These are phyloP conservation scores for Pseudocercospora cruenta DNA, from an alignment of 2,329 filamentous ascomycete species.

Conservation along the genomic window DNA sequence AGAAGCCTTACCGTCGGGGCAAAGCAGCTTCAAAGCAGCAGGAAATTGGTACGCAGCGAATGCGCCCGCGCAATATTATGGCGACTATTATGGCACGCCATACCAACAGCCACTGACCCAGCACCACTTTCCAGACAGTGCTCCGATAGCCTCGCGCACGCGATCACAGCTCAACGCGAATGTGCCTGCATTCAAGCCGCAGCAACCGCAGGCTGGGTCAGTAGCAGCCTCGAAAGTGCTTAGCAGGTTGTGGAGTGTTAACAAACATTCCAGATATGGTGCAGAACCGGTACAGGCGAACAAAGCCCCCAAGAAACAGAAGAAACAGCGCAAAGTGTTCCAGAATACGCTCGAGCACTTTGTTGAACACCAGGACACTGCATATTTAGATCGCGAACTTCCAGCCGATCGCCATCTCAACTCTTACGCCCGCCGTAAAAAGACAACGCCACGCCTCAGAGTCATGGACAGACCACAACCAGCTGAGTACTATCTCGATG, in stretches of 20 bases:
- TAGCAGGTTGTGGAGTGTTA: background rate
- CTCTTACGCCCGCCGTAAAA: background rate
- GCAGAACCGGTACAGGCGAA: background rate
- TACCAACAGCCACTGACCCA: background rate
- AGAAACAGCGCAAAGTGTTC: background rate
- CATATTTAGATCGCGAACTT: background rate
- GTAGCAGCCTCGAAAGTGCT: background rate
- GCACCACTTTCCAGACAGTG: background rate
- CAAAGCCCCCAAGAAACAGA: conserved; percentile 2
- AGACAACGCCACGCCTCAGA: background rate
- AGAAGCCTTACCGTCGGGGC: background rate
- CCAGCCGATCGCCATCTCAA: background rate
- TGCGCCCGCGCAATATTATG: background rate
- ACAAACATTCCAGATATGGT: conserved; percentile 1
- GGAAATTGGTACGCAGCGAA: conserved; percentile 1
- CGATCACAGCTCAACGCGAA: background rate
- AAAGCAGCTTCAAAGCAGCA: background rate
- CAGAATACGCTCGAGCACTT: conserved; percentile 2
- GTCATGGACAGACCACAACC: conserved; percentile 31
- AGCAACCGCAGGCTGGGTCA: conserved; percentile 3
- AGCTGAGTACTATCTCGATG: conserved; percentile 26
- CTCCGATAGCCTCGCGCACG: background rate
- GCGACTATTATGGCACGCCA: background rate
- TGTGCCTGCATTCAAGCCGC: background rate
- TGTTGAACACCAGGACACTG: background rate